A percentile compares a stretch with the other conserved stretches of the same genome.
phyloP scores from a whole-genome alignment of 2,329 filamentous ascomycete genomes.

The Fusarium duplospermum region DNA sequence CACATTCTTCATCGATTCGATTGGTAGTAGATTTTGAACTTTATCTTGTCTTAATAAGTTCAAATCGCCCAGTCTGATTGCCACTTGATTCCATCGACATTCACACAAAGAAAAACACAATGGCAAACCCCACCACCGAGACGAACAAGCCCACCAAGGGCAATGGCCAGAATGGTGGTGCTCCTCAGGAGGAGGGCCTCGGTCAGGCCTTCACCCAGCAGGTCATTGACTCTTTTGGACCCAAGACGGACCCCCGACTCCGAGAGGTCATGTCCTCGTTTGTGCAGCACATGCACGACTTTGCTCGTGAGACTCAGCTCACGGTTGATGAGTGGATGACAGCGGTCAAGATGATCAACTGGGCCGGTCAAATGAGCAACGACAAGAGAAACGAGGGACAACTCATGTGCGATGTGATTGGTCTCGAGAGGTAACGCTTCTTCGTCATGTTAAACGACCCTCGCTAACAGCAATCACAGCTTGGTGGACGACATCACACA shows the following conservation, averaged over 20 bases:
- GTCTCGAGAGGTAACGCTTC: conserved; percentile 70
- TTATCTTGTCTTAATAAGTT: neutral
- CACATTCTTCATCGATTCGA: neutral
- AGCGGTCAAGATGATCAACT: conserved; percentile 69
- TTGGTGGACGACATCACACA: conserved; percentile 86
- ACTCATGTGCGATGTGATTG: conserved; percentile 78
- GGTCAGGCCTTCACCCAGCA: conserved; percentile 73
- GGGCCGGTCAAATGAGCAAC: conserved; percentile 76
- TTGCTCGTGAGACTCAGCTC: conserved; percentile 81
- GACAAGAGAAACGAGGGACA: conserved; percentile 79
- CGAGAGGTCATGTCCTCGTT: conserved; percentile 75
- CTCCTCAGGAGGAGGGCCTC: conserved; percentile 39
- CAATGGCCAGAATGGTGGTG: conserved; percentile 50
- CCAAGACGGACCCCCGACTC: conserved; percentile 75
- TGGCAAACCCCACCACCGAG: conserved; percentile 40
- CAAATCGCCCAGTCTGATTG: neutral
- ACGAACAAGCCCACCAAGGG: conserved; percentile 53
- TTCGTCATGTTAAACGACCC: neutral
- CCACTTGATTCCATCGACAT: neutral
- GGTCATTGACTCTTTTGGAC: conserved; percentile 80
- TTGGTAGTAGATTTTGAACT: neutral
- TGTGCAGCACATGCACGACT: conserved; percentile 83
- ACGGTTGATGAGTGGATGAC: conserved; percentile 84
- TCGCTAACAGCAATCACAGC: conserved; percentile 39
- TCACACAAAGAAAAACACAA: conserved; percentile 43